Percentiles rank a stretch among this genome's conserved stretches.
Conservation (phyloP, 192 early-diverging fungal species). For the Coemansia aciculifera region DNA sequence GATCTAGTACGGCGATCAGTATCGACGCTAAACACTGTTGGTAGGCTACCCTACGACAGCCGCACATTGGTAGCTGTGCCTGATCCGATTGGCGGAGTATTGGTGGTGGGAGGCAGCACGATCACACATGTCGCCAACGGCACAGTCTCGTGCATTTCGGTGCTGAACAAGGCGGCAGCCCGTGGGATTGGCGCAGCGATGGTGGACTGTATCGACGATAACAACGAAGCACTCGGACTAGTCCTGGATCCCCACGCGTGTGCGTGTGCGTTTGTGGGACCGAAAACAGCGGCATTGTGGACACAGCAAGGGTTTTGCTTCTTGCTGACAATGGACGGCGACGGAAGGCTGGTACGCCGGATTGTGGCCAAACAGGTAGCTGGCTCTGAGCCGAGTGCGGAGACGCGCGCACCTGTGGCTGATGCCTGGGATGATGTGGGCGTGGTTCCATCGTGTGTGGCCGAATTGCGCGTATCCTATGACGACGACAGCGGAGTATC, state of each 20-base stretch:
- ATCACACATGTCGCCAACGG: constrained; percentile 86
- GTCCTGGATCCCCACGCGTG: constrained; percentile 66
- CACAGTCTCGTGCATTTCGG: constrained; percentile 53
- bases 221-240: constrained; percentile 62
- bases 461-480: constrained; percentile 15
- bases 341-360: constrained; percentile 77
- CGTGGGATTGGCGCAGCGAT: constrained; percentile 66
- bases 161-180: constrained; percentile 72
- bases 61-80: constrained; percentile 71
- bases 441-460: constrained; percentile 35
- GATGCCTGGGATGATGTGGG: constrained; percentile 36
- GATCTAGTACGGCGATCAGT: constrained; percentile 71
- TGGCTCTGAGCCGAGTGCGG: constrained; percentile 16
- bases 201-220: constrained; percentile 52
- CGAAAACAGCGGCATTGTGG: constrained; percentile 71
- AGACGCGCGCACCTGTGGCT: constrained; percentile 14
- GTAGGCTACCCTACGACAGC: constrained; percentile 82
- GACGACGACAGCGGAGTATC: constrained; percentile 22
- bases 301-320: constrained; percentile 73
- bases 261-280: constrained; percentile 63
- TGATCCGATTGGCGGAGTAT: constrained; percentile 80
- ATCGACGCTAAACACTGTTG: constrained; percentile 79
- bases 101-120: constrained; percentile 77
- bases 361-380: constrained; percentile 59
- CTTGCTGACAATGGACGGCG: constrained; percentile 65